These are phyloP conservation scores for Rhodotorula graminis DNA, from an alignment of 768 basidiomycete species.

Conservation along the genomic window DNA sequence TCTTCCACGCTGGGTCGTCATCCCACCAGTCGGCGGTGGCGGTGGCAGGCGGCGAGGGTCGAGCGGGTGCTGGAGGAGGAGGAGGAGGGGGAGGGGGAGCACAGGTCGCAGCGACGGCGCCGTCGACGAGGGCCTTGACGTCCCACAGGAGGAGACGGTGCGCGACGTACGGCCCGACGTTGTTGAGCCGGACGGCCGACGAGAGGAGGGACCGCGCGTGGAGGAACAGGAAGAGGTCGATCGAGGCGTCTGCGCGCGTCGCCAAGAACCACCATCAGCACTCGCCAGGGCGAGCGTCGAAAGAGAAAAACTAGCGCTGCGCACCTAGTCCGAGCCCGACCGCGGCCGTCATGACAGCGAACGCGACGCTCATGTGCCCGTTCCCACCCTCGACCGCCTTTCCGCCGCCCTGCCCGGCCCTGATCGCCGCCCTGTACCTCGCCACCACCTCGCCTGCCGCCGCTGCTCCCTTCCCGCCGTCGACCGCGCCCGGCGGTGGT, in stretches of 20 bases:
- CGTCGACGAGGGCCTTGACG: conserved; percentile 62
- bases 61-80: neutral
- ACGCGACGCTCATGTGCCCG: conserved; percentile 86
- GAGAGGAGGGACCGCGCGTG: conserved; percentile 85
- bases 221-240: conserved; percentile 77
- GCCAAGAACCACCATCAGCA: neutral
- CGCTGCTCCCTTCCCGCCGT: neutral
- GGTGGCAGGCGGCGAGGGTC: neutral
- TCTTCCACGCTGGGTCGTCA: conserved; percentile 2
- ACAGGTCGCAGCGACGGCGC: conserved; percentile 52
- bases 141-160: conserved; percentile 78
- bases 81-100: neutral
- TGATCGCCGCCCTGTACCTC: neutral
- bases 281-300: neutral
- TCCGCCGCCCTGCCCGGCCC: conserved; percentile 48
- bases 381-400: conserved; percentile 48
- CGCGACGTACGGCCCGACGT: conserved; percentile 83
- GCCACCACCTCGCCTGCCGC: conserved; percentile 4
- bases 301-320: neutral
- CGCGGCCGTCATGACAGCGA: conserved; percentile 76
- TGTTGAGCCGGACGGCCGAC: conserved; percentile 84
- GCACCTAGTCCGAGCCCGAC: conserved; percentile 51
- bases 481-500: conserved; percentile 56
- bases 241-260: conserved; percentile 60
- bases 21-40: conserved; percentile 23